Evolutionary conservation across 495 filamentous ascomycete species (phyloP).

Genomic region (Lineolata rhizophorae): DNA sequence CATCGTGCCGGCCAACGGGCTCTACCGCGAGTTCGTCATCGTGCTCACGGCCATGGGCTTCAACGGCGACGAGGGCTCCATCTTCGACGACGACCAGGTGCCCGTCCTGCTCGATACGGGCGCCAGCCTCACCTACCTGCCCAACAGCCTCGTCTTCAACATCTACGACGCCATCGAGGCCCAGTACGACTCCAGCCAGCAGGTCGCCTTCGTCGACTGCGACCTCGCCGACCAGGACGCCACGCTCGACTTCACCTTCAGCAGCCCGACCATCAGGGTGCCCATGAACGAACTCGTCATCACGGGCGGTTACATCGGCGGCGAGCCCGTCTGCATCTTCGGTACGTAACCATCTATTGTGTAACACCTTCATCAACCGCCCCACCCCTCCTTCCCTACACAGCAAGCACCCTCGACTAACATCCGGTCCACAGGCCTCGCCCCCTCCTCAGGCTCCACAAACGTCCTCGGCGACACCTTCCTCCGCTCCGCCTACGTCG

Average conservation of each 20-base stretch:
- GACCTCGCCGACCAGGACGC: conserved; percentile 31
- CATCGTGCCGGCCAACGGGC: conserved; percentile 21
- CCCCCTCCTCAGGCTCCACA: conserved; percentile 36
- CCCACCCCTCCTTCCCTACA: neutral
- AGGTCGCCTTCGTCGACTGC: conserved; percentile 55
- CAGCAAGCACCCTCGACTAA: conserved; percentile 1
- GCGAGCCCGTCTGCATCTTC: conserved; percentile 33
- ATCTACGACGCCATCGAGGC: conserved; percentile 47
- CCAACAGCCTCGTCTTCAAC: conserved; percentile 34
- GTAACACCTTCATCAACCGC: neutral
- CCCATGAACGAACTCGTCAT: conserved; percentile 59
- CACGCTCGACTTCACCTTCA: conserved; percentile 37
- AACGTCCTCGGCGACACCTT: conserved; percentile 82
- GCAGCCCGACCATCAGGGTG: conserved; percentile 52
- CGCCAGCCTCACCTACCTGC: conserved; percentile 72
- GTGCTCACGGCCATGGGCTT: conserved; percentile 44
- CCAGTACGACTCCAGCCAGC: conserved; percentile 32
- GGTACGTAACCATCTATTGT: conserved; percentile 22
- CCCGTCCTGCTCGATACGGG: conserved; percentile 82
- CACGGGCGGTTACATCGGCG: conserved; percentile 26
- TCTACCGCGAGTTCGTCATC: conserved; percentile 60
- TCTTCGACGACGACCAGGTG: conserved; percentile 33
- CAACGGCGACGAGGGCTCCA: conserved; percentile 24
- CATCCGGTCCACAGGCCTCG: conserved; percentile 43
- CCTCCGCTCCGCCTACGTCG: conserved; percentile 74